These are phyloP conservation scores for Hypoxylon intermedium DNA, from an alignment of 495 filamentous ascomycete genomes.

Conservation along the genomic window DNA sequence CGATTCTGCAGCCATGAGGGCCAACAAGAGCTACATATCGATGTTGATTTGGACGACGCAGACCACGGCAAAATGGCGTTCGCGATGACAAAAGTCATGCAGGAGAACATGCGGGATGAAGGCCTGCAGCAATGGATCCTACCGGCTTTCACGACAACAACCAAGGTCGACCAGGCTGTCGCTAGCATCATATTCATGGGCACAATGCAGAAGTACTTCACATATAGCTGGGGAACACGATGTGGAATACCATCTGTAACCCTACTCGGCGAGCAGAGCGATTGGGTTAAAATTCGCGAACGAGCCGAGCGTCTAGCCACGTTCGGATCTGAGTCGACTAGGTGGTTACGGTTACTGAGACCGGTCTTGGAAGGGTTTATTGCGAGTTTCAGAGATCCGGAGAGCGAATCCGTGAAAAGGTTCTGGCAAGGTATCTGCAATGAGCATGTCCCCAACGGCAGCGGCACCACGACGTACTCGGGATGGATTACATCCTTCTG, in stretches of 20 bases:
- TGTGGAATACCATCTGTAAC: slow-evolving; percentile 56
- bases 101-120: slow-evolving; percentile 46
- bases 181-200: slow-evolving; percentile 56
- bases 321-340: slow-evolving; percentile 43
- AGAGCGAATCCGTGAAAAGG: slow-evolving; percentile 17
- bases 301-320: slow-evolving; percentile 39
- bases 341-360: slow-evolving; percentile 42
- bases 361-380: slow-evolving; percentile 47
- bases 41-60: slow-evolving; percentile 42
- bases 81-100: slow-evolving; percentile 49
- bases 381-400: slow-evolving; percentile 44
- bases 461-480: slow-evolving; percentile 46
- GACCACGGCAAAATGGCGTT: slow-evolving; percentile 50
- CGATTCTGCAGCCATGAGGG: slow-evolving; percentile 85
- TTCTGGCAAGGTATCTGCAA: slow-evolving; percentile 51
- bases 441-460: slow-evolving; percentile 44
- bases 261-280: slow-evolving; percentile 46
- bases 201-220: slow-evolving; percentile 57
- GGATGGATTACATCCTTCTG: slow-evolving; percentile 55
- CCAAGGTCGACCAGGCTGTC: slow-evolving; percentile 48
- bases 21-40: slow-evolving; percentile 54
- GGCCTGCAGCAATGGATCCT: slow-evolving; percentile 51
- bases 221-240: slow-evolving; percentile 46
- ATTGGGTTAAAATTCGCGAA: slow-evolving; percentile 49
- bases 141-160: slow-evolving; percentile 56